Conservation (phyloP, 176 grass and related monocot genomes). For the Rhynchospora pubera region DNA sequence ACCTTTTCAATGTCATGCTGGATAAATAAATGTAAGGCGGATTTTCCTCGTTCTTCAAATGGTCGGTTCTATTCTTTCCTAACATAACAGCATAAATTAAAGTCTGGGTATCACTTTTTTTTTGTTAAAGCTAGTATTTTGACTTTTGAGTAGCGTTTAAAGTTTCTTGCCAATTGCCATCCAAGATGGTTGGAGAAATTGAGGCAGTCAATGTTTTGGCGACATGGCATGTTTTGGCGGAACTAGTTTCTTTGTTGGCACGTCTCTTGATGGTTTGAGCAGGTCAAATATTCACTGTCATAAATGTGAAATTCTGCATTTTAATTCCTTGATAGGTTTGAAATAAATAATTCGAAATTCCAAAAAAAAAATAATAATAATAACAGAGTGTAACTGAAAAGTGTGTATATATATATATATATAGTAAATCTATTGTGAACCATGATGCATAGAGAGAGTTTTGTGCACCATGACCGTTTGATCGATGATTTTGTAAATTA, state of each 20-base stretch:
- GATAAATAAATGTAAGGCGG: neutral
- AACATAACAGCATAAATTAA: too few species aligned
- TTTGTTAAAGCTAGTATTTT: neutral
- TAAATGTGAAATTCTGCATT: neutral
- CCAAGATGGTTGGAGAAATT: neutral
- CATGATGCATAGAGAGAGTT: too few species aligned
- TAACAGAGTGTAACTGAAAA: too few species aligned
- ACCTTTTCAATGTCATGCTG: neutral
- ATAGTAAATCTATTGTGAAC: too few species aligned
- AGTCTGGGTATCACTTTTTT: neutral
- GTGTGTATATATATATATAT: too few species aligned
- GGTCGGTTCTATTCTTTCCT: too few species aligned
- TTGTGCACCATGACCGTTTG: too few species aligned
- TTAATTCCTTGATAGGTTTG: too few species aligned
- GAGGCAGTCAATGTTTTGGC: too few species aligned
- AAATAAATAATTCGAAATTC: too few species aligned
- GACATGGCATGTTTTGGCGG: neutral
- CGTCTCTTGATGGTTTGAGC: neutral
- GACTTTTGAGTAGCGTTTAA: neutral
- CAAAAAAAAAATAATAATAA: too few species aligned
- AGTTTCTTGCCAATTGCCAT: neutral
- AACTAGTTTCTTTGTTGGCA: neutral
- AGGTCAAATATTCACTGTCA: neutral
- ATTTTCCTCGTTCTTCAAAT: neutral
- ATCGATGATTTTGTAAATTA: too few species aligned